Percentiles rank a stretch among this genome's conserved stretches.
These are phyloP conservation scores for Lagenaria siceraria DNA, from an alignment of 306 rosid genomes.

Conservation along the genomic window DNA sequence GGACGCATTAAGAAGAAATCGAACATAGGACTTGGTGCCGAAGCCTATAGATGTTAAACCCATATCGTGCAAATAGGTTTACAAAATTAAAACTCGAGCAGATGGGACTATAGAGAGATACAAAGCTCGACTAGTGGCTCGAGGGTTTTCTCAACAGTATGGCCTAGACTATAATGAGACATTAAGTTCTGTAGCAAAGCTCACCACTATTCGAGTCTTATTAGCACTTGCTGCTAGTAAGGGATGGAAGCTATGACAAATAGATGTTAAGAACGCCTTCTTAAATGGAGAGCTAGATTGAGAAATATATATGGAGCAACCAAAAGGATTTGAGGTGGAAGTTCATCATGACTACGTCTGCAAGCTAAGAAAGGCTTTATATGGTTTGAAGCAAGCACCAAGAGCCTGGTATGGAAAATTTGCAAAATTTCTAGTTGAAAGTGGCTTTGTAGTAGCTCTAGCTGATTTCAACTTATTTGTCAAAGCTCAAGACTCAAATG, in stretches of 20 bases:
- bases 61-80: neutral
- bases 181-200: neutral
- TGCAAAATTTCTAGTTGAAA: neutral
- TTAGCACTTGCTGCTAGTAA: neutral
- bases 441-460: neutral
- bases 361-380: no score
- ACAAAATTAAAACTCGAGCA: neutral
- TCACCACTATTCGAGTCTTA: no score
- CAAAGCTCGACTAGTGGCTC: neutral
- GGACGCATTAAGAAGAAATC: no score
- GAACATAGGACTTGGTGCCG: neutral
- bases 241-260: no score
- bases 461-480: neutral
- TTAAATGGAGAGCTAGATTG: neutral
- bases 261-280: no score
- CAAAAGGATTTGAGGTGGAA: neutral
- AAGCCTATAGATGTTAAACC: neutral
- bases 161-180: neutral
- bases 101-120: neutral
- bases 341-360: no score
- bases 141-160: neutral
- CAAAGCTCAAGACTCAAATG: neutral
- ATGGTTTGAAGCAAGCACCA: no score
- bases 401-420: neutral
- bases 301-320: neutral